Conservation (phyloP, 129 eudicot genomes). For the Solidago caesia region DNA sequence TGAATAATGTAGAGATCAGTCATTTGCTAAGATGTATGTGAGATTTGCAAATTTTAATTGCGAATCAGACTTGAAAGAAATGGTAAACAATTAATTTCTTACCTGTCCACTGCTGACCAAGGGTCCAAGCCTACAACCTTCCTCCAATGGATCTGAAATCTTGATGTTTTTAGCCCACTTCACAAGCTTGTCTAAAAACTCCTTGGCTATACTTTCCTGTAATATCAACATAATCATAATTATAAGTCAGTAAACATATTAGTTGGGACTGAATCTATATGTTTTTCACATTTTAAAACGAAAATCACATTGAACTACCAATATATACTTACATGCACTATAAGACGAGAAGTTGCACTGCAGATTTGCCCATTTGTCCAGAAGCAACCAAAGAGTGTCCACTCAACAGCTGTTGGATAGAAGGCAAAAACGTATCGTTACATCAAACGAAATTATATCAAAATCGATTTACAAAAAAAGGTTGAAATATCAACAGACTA, state of each 20-base stretch:
- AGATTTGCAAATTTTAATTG: background rate
- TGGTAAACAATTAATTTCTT: background rate
- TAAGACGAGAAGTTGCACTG: conserved; percentile 96
- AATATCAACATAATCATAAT: conserved; percentile 22
- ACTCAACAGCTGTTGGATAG: conserved; percentile 78
- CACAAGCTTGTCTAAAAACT: conserved; percentile 73
- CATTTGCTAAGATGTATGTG: background rate
- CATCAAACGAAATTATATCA: background rate
- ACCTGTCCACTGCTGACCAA: conserved; percentile 95
- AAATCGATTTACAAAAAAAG: too few relatives aligned
- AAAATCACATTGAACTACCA: background rate
- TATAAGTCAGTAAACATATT: background rate
- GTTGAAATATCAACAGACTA: too few relatives aligned
- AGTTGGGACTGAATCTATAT: background rate
- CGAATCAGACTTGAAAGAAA: background rate
- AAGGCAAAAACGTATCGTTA: conserved; percentile 1
- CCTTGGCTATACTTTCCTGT: conserved; percentile 88
- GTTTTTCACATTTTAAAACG: background rate
- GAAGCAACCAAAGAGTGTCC: conserved; percentile 97
- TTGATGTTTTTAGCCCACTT: conserved; percentile 88
- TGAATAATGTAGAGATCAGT: background rate
- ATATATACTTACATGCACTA: conserved; percentile 70
- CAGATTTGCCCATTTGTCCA: conserved; percentile 99
- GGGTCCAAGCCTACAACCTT: conserved; percentile 97
- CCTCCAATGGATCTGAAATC: conserved; percentile 90